These are phyloP conservation scores for Barnettozyma populi DNA, from an alignment of 805 yeast genomes.

Conservation along the genomic window DNA sequence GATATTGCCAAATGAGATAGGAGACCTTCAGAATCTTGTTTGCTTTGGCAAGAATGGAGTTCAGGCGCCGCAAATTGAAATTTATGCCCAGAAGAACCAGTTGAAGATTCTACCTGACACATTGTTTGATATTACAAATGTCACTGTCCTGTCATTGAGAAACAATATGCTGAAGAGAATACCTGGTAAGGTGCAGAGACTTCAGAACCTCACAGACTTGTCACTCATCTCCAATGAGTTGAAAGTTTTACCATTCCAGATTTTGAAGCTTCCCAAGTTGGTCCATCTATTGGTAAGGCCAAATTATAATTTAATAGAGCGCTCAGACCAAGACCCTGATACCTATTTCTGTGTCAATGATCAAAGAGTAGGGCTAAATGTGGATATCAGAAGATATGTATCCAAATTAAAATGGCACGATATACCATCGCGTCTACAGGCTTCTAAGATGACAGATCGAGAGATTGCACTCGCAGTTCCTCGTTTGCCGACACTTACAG, in stretches of 20 bases:
- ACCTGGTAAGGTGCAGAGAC: conserved; percentile 42
- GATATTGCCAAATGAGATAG: conserved; percentile 51
- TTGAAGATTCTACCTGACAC: conserved; percentile 43
- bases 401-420: conserved; percentile 24
- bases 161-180: conserved; percentile 41
- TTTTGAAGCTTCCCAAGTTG: conserved; percentile 40
- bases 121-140: conserved; percentile 42
- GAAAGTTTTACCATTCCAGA: conserved; percentile 46
- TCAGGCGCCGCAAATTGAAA: conserved; percentile 35
- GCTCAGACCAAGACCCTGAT: conserved; percentile 15
- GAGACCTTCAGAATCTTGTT: conserved; percentile 52
- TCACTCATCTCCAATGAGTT: conserved; percentile 48
- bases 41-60: conserved; percentile 33
- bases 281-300: conserved; percentile 50
- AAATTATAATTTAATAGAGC: conserved; percentile 34
- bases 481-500: conserved; percentile 41
- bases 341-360: conserved; percentile 21
- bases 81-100: conserved; percentile 47
- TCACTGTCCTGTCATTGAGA: conserved; percentile 48
- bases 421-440: background rate
- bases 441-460: conserved; percentile 13
- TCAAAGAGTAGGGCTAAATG: conserved; percentile 11
- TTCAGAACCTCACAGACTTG: conserved; percentile 41
- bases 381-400: conserved; percentile 21
- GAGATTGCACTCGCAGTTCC: conserved; percentile 19